Base-by-base conservation (phyloP, 2,329 filamentous ascomycete genomes). In the Alternaria sp. region DNA sequence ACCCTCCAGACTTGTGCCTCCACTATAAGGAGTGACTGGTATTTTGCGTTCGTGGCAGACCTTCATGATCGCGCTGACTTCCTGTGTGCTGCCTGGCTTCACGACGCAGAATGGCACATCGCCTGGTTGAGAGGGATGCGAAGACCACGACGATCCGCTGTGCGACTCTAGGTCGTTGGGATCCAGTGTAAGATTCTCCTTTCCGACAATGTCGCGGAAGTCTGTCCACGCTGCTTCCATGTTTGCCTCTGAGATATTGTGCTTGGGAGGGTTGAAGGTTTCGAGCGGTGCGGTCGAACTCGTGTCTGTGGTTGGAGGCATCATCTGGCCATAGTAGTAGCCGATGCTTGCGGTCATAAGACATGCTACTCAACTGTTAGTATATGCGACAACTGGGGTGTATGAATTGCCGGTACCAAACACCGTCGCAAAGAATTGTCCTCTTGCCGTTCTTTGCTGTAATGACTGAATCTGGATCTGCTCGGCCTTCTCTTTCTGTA, bases 1-100 rank as follows among this genome's bases (percentile, higher is more conserved):
- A 2, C 94, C 94, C 81, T 97, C 94, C 30, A 97, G 84, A 73
- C 91, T 94, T 8, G 94, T 97, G 33, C 94, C 94, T 46, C 94
- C 94, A 61, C 90, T 93, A 82, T 94, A 97, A 3, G 90, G 91
- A 4, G 92, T 94, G 23, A 97, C 93, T 6, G 94, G 94, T 66
- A 97, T 96, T 60, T 86, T 86, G 44, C 94, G 86, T 74, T 84
- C 81, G 78, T 97, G 92, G 82, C 94, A 97, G 60, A 97, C 83
- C 82, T 95, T 94, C 90, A 97, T 95, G 63, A 97, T 88, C 66
- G 86, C 84, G n/a, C 91, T 91, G 9, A 97, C 93, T 71, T 97
- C 90, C 68, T 94, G 90, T 1, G 94, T 97, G 37, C 86, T 88
- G 46, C 82, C 84, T 0, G 94, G 94, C 76, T 90, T 95, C 44